Conservation (phyloP, 805 yeast species). For the Ogataea allantospora region DNA sequence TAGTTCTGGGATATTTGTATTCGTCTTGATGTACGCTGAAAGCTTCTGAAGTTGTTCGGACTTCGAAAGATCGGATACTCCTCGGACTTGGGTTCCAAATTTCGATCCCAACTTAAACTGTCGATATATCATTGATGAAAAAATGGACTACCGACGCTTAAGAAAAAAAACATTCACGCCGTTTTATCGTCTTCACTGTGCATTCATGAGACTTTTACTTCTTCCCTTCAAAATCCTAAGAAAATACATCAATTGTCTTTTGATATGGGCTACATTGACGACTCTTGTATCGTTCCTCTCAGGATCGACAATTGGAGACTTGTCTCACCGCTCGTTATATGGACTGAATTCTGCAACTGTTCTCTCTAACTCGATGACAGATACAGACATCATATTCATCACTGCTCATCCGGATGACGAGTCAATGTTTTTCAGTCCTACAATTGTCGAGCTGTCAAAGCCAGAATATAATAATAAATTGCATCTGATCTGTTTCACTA, state of each 20-base stretch:
- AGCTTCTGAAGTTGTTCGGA: constrained; percentile 2
- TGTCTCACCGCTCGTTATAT: constrained; percentile 13
- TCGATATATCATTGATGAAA: constrained; percentile 4
- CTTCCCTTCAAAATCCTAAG: constrained; percentile 4
- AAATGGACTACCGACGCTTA: constrained; percentile 4
- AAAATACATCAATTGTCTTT: constrained; percentile 5
- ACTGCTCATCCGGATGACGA: constrained; percentile 99
- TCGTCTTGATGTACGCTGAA: neutral
- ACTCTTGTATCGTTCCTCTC: constrained; percentile 9
- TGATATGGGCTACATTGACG: constrained; percentile 16
- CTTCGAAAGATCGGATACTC: neutral
- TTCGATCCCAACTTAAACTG: neutral
- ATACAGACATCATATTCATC: constrained; percentile 36
- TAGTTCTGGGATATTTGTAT: constrained; percentile 5
- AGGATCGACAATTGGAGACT: neutral
- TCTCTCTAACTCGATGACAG: constrained; percentile 13
- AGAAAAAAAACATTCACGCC: constrained; percentile 1
- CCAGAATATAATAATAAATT: constrained; percentile 49
- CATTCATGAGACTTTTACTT: neutral
- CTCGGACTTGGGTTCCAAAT: neutral
- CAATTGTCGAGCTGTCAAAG: constrained; percentile 51
- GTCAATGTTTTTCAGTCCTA: constrained; percentile 93
- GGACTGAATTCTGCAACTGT: constrained; percentile 24
- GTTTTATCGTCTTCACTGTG: neutral
- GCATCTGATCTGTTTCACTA: constrained; percentile 66